Percentiles rank a stretch among this genome's conserved stretches.
phyloP scores from a whole-genome alignment of 2,329 filamentous ascomycete species.

The Podosphaera leucotricha region DNA sequence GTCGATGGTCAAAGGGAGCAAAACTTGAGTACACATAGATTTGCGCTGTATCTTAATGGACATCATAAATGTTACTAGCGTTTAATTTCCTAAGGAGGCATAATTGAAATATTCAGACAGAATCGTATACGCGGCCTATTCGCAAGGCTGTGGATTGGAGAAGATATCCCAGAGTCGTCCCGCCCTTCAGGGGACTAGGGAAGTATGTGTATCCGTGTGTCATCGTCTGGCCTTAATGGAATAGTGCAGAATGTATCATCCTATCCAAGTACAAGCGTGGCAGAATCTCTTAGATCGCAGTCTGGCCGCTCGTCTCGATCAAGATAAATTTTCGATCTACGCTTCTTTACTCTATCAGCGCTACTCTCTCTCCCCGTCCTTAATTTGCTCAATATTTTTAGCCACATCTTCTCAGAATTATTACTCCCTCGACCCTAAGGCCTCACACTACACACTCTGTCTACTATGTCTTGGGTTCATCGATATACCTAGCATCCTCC shows the following conservation, averaged over 20 bases:
- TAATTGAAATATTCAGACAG: too few relatives aligned
- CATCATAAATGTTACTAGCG: too few relatives aligned
- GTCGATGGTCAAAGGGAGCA: too few relatives aligned
- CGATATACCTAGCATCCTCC: constrained; percentile 30
- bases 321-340: constrained; percentile 28
- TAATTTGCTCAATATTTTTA: constrained; percentile 34
- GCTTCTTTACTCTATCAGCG: constrained; percentile 25
- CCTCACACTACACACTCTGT: constrained; percentile 33
- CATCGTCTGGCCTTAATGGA: neutral
- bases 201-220: neutral
- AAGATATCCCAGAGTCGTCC: neutral
- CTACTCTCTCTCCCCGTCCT: constrained; percentile 25
- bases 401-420: constrained; percentile 24
- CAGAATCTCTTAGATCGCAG: constrained; percentile 25
- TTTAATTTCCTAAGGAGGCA: too few relatives aligned
- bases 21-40: too few relatives aligned
- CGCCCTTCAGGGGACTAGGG: neutral
- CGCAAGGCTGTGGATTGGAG: too few relatives aligned
- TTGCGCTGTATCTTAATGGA: too few relatives aligned
- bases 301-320: constrained; percentile 26
- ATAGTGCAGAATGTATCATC: neutral
- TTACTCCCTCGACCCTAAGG: constrained; percentile 30
- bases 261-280: constrained; percentile 19
- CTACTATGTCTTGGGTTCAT: constrained; percentile 28
- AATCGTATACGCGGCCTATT: too few relatives aligned